These are phyloP conservation scores for Durio zibethinus DNA, from an alignment of 345 rosid genomes.

Conservation along the genomic window DNA sequence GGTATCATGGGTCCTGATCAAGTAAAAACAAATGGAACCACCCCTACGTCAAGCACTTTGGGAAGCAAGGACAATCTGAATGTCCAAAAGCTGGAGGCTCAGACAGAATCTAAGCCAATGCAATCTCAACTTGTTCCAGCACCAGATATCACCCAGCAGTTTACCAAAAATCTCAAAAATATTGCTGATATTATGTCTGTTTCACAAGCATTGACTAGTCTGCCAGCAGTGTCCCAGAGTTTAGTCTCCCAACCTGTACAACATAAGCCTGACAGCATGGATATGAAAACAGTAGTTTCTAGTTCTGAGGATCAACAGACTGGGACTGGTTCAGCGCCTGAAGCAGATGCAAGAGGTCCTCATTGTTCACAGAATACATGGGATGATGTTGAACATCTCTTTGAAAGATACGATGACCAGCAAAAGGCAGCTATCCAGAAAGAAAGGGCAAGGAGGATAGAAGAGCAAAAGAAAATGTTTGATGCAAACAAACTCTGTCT, in stretches of 20 bases:
- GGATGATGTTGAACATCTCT: conserved; percentile 90
- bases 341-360: conserved; percentile 38
- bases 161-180: conserved; percentile 66
- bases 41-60: conserved; percentile 25
- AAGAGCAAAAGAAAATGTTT: conserved; percentile 96
- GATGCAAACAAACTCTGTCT: conserved; percentile 79
- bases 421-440: conserved; percentile 89
- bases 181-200: conserved; percentile 53
- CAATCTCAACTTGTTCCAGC: conserved; percentile 35
- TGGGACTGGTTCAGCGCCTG: conserved; percentile 35
- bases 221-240: conserved; percentile 35
- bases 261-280: conserved; percentile 33
- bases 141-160: conserved; percentile 60
- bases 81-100: conserved; percentile 35
- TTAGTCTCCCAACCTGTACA: conserved; percentile 39
- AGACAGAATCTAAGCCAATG: conserved; percentile 32
- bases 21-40: conserved; percentile 37
- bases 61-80: conserved; percentile 34
- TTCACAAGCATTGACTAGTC: conserved; percentile 48
- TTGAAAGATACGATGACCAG: conserved; percentile 81
- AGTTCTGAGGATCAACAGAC: conserved; percentile 34
- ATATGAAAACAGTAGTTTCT: conserved; percentile 29
- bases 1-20: conserved; percentile 50
- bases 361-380: conserved; percentile 58
- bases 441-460: conserved; percentile 90